Percentiles rank a stretch among this genome's conserved stretches.
phyloP scores from a whole-genome alignment of 768 basidiomycete species.

The Rhodosporidiobolus sp. region DNA sequence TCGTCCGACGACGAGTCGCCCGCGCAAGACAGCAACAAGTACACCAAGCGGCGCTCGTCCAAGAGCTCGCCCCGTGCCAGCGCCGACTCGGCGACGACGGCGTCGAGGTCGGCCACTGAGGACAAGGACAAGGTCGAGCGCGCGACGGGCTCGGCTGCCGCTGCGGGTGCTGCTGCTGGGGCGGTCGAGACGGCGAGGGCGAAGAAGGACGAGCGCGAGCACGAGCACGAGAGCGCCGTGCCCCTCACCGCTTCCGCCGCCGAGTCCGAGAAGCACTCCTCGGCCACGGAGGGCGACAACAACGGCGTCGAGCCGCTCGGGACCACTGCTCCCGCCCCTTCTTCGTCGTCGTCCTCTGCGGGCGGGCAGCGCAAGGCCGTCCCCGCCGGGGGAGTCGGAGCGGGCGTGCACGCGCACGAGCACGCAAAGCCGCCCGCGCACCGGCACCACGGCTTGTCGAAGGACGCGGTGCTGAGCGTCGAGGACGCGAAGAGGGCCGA shows the following conservation, averaged over 20 bases:
- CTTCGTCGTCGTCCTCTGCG: too few relatives aligned
- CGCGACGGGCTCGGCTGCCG: too few relatives aligned
- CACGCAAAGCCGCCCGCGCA: not conserved
- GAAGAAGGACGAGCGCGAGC: too few relatives aligned
- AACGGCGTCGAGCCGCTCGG: not conserved
- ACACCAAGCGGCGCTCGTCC: not conserved
- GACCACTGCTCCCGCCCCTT: not conserved
- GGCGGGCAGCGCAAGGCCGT: not conserved
- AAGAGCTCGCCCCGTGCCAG: not conserved
- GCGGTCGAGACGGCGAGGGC: too few relatives aligned
- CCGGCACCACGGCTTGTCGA: conserved; percentile 9
- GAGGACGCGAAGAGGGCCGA: conserved; percentile 24
- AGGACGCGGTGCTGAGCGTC: conserved; percentile 18
- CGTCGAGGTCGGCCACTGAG: conserved; percentile 1
- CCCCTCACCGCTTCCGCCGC: not conserved
- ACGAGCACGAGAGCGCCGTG: too few relatives aligned
- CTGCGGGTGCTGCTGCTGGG: too few relatives aligned
- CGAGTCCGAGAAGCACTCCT: not conserved
- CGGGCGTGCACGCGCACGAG: not conserved
- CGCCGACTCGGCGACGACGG: not conserved
- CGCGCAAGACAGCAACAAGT: not conserved
- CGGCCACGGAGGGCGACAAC: not conserved
- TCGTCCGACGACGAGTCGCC: not conserved
- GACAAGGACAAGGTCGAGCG: not conserved
- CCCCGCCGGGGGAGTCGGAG: not conserved